Conservation (phyloP, 805 yeast genomes). For the Wickerhamiella occidentalis region DNA sequence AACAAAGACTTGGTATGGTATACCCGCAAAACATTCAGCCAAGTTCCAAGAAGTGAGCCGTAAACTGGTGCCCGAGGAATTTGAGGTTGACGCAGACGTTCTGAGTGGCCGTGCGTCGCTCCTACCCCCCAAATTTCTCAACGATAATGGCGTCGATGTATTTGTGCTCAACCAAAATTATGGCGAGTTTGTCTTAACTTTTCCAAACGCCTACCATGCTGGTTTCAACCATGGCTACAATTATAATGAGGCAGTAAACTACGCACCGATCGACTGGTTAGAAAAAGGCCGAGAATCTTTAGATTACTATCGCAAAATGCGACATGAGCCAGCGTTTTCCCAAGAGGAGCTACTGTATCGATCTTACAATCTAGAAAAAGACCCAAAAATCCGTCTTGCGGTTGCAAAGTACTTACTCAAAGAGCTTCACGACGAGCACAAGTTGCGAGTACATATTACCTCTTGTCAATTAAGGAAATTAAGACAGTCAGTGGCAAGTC, state of each 20-base stretch:
- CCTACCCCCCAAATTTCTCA: constrained; percentile 51
- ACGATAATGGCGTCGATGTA: constrained; percentile 35
- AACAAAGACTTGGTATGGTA: constrained; percentile 87
- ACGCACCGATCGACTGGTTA: constrained; percentile 33
- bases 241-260: constrained; percentile 32
- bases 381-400: constrained; percentile 19
- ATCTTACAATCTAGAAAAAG: constrained; percentile 16
- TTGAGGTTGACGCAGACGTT: constrained; percentile 50
- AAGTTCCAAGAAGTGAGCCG: constrained; percentile 54
- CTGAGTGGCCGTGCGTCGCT: constrained; percentile 50
- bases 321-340: constrained; percentile 27
- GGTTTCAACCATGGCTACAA: constrained; percentile 84
- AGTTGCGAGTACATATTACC: background rate
- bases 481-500: background rate
- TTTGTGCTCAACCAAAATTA: constrained; percentile 60
- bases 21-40: constrained; percentile 56
- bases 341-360: constrained; percentile 27
- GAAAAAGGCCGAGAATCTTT: constrained; percentile 25
- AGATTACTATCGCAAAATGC: constrained; percentile 23
- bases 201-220: constrained; percentile 82
- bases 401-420: constrained; percentile 14
- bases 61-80: constrained; percentile 63
- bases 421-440: background rate
- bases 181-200: constrained; percentile 72
- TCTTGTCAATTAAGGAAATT: background rate